These are phyloP conservation scores for Oenanthe javanica DNA, from an alignment of 140 eudicot genomes.

Conservation along the genomic window DNA sequence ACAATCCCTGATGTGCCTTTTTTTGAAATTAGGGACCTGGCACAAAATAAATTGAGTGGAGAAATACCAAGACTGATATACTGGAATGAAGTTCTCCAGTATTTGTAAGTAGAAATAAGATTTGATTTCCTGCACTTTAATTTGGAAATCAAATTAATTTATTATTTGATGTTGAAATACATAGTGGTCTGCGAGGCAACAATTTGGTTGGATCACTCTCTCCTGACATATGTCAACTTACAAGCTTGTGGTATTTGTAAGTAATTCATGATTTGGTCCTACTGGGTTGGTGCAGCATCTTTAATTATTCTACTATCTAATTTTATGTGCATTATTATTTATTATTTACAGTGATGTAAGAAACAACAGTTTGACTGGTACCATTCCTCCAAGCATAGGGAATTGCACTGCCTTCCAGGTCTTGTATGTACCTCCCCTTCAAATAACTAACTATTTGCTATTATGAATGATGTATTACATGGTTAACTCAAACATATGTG, in stretches of 20 bases:
- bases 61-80: conserved; percentile 92
- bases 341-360: conserved; percentile 68
- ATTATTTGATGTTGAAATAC: not conserved
- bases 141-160: not conserved
- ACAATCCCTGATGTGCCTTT: not conserved
- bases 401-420: conserved; percentile 99
- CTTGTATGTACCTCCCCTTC: conserved; percentile 48
- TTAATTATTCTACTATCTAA: not conserved
- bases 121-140: not conserved
- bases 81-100: conserved; percentile 96
- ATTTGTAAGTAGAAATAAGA: conserved; percentile 51
- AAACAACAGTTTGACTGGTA: conserved; percentile 70
- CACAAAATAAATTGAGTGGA: conserved; percentile 81
- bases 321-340: not conserved
- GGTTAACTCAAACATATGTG: not conserved
- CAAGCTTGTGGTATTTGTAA: conserved; percentile 98
- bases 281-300: not conserved
- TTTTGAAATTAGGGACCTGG: conserved; percentile 55
- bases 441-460: not conserved
- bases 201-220: conserved; percentile 74
- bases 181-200: conserved; percentile 83
- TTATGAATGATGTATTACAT: not conserved
- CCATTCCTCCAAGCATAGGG: conserved; percentile 76
- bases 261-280: conserved; percentile 14
- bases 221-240: conserved; percentile 89